Evolutionary conservation across 805 yeast genomes (phyloP).

Genomic region (Nematodospora valgi): DNA sequence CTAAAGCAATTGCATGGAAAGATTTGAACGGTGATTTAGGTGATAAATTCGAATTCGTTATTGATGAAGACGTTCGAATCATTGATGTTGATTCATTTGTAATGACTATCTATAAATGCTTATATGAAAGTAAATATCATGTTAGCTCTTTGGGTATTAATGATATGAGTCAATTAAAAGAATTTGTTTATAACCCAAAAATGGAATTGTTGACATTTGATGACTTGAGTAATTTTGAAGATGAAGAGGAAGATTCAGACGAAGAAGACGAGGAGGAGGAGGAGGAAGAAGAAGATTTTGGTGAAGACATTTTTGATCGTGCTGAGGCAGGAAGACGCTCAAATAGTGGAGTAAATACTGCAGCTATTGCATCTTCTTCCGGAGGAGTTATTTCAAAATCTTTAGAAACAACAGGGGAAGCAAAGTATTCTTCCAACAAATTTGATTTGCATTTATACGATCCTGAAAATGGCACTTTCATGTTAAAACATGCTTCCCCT

Average conservation of each 20-base stretch:
- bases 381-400: background rate
- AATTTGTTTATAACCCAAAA: constrained; percentile 46
- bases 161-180: constrained; percentile 45
- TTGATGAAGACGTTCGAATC: constrained; percentile 55
- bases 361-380: too few species aligned
- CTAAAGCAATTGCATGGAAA: constrained; percentile 67
- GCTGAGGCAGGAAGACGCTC: constrained; percentile 10
- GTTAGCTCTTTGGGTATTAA: constrained; percentile 46
- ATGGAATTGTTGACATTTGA: constrained; percentile 19
- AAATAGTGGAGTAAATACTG: too few species aligned
- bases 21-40: constrained; percentile 85
- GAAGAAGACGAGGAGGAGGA: constrained; percentile 24
- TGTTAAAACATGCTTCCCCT: constrained; percentile 33
- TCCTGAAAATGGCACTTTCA: constrained; percentile 45
- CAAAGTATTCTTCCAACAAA: constrained; percentile 15
- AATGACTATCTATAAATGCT: constrained; percentile 58
- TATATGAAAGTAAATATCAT: constrained; percentile 72
- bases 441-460: constrained; percentile 59
- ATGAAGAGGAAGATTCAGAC: constrained; percentile 17
- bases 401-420: constrained; percentile 14
- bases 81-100: constrained; percentile 62
- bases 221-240: constrained; percentile 18
- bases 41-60: constrained; percentile 76
- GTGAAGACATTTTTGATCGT: constrained; percentile 9
- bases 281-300: constrained; percentile 19